phyloP scores from a whole-genome alignment of 345 rosid genomes.

The Xanthoceras sorbifolium region DNA sequence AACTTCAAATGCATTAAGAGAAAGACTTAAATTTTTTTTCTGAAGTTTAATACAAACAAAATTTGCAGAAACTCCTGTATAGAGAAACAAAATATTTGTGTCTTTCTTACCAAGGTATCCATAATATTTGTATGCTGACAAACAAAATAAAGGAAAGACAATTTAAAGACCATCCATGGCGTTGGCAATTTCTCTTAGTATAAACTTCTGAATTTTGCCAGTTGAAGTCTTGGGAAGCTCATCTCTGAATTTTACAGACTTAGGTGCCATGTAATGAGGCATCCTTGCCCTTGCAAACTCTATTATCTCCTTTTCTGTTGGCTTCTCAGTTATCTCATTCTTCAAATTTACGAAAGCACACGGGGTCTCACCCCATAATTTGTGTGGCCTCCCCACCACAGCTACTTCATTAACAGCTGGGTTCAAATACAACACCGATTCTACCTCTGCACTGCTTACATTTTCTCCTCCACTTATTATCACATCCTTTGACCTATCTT shows the following conservation, averaged over 20 bases:
- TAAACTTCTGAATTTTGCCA: constrained; percentile 58
- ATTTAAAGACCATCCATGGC: constrained; percentile 9
- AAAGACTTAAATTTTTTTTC: too few relatives aligned
- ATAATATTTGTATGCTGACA: too few relatives aligned
- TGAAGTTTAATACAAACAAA: too few relatives aligned
- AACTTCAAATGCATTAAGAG: too few relatives aligned
- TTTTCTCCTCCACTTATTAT: constrained; percentile 69
- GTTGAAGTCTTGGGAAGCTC: constrained; percentile 69
- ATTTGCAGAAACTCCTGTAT: too few relatives aligned
- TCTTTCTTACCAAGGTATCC: too few relatives aligned
- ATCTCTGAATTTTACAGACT: constrained; percentile 45
- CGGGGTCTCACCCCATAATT: constrained; percentile 65
- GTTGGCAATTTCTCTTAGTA: constrained; percentile 48
- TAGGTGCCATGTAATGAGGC: constrained; percentile 65
- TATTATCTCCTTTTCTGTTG: constrained; percentile 46
- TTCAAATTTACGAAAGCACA: constrained; percentile 68
- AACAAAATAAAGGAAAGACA: neutral
- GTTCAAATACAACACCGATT: constrained; percentile 52
- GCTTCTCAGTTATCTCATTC: constrained; percentile 3
- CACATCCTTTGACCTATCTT: constrained; percentile 60
- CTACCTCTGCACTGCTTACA: constrained; percentile 51
- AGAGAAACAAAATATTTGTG: too few relatives aligned
- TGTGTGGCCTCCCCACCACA: constrained; percentile 56
- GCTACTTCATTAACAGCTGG: constrained; percentile 59
- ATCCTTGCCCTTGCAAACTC: constrained; percentile 48